Base-by-base conservation (phyloP, 768 basidiomycete genomes). In the Baorangia bicolor region DNA sequence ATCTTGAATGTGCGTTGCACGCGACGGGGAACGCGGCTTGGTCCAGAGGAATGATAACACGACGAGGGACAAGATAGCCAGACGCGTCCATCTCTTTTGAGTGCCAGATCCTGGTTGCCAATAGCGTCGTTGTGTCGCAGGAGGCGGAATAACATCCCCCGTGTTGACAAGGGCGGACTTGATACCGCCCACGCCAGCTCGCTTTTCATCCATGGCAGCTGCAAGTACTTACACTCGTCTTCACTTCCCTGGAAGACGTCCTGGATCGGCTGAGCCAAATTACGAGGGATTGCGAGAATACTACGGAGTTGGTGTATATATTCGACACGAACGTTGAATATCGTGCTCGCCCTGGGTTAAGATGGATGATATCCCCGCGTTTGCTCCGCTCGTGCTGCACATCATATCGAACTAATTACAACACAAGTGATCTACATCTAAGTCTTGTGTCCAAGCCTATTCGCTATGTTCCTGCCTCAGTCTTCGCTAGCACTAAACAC, bases 401-500 rank as follows among this genome's bases (percentile, higher is more conserved):
- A 21, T 21, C 38, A 21, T 21, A 39, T 21, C 34, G 16, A 16
- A 35, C 16, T 0, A 35, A 16, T 35, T 20, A 45, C 20, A 8
- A 34, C 21, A 34, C 13, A 18, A 34, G 16, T 8, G 21, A 48
- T 48, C 28, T 20, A 20, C 18, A n/a, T 40, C 18, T 25, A 30
- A 38, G 10, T n/a, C 20, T n/a, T n/a, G n/a, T 20, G 16, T 27
- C 10, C 11, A n/a, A 23, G 6, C 8, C 27, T 20, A 44, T 27
- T 11, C 4, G 28, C 39, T 28, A 37, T 25, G 27, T 11, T 30
- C n/a, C 25, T 35, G 28, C 33, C 34, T 49, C 63, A 49, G 31
- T 49, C 38, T 42, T 72, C 37, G 59, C 70, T 2, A 71, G 41
- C 39, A 71, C 72, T 10, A 71, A 39, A 40, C 70, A 72, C 40